Base-by-base conservation (phyloP, 1,284 basidiomycete genomes). In the Tilletia indica region DNA sequence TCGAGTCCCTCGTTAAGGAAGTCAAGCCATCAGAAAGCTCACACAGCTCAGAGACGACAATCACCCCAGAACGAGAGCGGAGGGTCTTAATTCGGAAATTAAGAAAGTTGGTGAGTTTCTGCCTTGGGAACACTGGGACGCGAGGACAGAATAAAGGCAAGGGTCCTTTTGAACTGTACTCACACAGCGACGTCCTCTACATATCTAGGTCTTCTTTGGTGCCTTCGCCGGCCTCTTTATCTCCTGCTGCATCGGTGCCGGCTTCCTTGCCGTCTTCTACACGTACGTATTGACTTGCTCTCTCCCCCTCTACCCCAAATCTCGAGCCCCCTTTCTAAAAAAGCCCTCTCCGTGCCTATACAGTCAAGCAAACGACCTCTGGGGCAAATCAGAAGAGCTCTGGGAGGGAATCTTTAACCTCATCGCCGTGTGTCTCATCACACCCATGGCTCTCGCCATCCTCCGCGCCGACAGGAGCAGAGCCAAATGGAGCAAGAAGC, bases 331-430 rank as follows among this genome's bases (percentile, higher is more conserved):
- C 19, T 21, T 21, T 31, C 58, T 49, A 34, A 8, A 34, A 8
- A 6, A 9, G 16, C 31, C 48, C 19, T 16, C 21, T 25, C 72
- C 86, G 85, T 87, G 87, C 25, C 82, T 87, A 87, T 83, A 87
- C 86, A 81, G 80, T 71, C 87, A 87, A 70, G 82, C 88, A 49
- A 85, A 83, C 70, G 86, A 89, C 76, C 82, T 89, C 1, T 89
- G 87, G 86, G 85, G 84, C 49, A 78, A 84, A 72, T 79, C 84
- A 0, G 82, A 83, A 56, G 82, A 83, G 70, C 79, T 82, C 1
- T 83, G 82, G 82, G 82, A 83, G 68, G 80, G 81, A 31, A 81
- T 82, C 70, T 81, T 83, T 70, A 80, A 78, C 72, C 77, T 83
- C 21, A 70, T 83, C 56, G 82, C 82, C 38, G 80, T 82, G 8